A percentile compares a stretch with the other conserved stretches of the same genome.
These are phyloP conservation scores for Oryza officinalis DNA, from an alignment of 176 grass and related monocot species.

Conservation along the genomic window DNA sequence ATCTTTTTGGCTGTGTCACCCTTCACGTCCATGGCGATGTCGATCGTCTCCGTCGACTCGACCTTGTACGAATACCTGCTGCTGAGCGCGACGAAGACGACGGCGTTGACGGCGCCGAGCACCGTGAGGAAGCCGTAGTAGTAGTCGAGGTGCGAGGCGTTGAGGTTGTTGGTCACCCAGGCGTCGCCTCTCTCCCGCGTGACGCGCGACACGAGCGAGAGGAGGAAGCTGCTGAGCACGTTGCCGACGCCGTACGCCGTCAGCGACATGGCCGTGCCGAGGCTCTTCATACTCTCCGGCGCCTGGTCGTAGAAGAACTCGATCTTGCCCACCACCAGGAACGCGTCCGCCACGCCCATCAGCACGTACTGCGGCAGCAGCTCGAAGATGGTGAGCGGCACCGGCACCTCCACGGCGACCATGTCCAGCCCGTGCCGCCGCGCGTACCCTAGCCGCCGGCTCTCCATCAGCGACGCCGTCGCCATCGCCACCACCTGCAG, in stretches of 20 bases:
- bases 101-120: constrained; percentile 37
- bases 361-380: constrained; percentile 70
- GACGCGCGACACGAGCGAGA: constrained; percentile 39
- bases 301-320: constrained; percentile 96
- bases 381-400: constrained; percentile 58
- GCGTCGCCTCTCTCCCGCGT: constrained; percentile 18
- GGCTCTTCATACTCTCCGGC: constrained; percentile 77
- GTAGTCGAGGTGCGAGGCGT: constrained; percentile 59
- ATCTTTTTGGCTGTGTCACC: constrained; percentile 17
- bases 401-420: background rate
- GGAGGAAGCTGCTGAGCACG: constrained; percentile 58
- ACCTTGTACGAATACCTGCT: constrained; percentile 45
- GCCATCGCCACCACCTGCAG: constrained; percentile 43
- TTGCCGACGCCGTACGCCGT: constrained; percentile 52
- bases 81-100: constrained; percentile 33
- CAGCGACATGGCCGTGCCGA: constrained; percentile 60
- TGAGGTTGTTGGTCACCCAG: constrained; percentile 63
- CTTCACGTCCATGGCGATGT: constrained; percentile 4
- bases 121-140: constrained; percentile 62
- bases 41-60: constrained; percentile 34
- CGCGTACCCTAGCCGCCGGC: constrained; percentile 34
- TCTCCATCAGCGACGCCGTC: constrained; percentile 44
- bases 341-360: constrained; percentile 48
- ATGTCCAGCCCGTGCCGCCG: constrained; percentile 25
- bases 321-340: constrained; percentile 58